Conservation (phyloP, 2,329 filamentous ascomycete genomes). For the Tolypocladium ovalisporum region DNA sequence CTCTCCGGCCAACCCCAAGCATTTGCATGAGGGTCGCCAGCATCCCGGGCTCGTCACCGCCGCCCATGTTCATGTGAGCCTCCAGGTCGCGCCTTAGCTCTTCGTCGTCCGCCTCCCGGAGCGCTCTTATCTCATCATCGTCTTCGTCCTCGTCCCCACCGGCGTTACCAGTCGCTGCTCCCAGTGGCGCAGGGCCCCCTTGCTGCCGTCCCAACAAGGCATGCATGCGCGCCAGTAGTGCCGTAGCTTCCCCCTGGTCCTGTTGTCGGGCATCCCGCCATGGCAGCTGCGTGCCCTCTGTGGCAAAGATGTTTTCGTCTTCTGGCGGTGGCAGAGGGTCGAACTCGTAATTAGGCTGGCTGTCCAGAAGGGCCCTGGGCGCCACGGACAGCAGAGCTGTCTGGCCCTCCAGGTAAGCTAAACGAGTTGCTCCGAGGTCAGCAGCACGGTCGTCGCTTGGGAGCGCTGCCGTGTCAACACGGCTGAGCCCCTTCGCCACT, state of each 20-base stretch:
- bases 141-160: slow-evolving; percentile 11
- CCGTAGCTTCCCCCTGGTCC: slow-evolving; percentile 6
- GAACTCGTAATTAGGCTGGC: slow-evolving; percentile 60
- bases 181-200: slow-evolving; percentile 3
- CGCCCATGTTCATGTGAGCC: slow-evolving; percentile 14
- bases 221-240: slow-evolving; percentile 16
- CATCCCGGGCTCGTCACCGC: slow-evolving; percentile 15
- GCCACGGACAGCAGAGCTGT: slow-evolving; percentile 60
- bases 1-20: slow-evolving; percentile 10
- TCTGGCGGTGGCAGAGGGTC: slow-evolving; percentile 69
- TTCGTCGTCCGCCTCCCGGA: slow-evolving; percentile 16
- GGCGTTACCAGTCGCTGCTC: neutral
- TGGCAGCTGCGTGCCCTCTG: slow-evolving; percentile 28
- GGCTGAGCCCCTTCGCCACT: slow-evolving; percentile 46
- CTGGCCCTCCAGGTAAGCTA: slow-evolving; percentile 68
- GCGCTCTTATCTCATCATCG: slow-evolving; percentile 13
- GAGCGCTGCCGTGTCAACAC: slow-evolving; percentile 27
- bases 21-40: slow-evolving; percentile 13
- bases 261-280: slow-evolving; percentile 23
- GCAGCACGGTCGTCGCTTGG: slow-evolving; percentile 27
- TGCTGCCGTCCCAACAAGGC: slow-evolving; percentile 15
- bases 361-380: slow-evolving; percentile 52
- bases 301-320: slow-evolving; percentile 39
- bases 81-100: slow-evolving; percentile 20
- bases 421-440: slow-evolving; percentile 51